Evolutionary conservation across 495 filamentous ascomycete species (phyloP).

Genomic region (Penicillium dipodomyicola): DNA sequence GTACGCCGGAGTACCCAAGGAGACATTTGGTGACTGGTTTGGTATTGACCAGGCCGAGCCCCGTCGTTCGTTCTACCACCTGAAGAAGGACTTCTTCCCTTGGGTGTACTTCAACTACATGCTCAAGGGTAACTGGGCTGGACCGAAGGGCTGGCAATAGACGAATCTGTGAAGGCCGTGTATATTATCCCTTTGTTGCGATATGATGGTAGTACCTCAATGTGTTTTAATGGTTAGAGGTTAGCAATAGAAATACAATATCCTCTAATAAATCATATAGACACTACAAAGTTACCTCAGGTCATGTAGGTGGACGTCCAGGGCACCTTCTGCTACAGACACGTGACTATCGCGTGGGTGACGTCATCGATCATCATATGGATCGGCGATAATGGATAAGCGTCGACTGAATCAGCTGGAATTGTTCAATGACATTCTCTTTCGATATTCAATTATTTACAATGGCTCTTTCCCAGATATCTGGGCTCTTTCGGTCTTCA

Average conservation of each 20-base stretch:
- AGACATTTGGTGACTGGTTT: constrained; percentile 58
- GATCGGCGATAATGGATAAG: not conserved
- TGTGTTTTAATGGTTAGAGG: not conserved
- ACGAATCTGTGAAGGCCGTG: not conserved
- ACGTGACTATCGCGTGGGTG: not conserved
- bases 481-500: not conserved
- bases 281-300: not conserved
- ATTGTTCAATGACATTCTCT: not conserved
- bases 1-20: constrained; percentile 68
- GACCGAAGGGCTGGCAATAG: constrained; percentile 52
- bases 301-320: not conserved
- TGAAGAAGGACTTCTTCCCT: constrained; percentile 73
- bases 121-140: constrained; percentile 63
- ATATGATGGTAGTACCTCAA: not conserved
- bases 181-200: not conserved
- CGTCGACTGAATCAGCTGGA: not conserved
- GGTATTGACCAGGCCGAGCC: constrained; percentile 59
- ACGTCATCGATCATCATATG: constrained; percentile 12
- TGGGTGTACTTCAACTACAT: constrained; percentile 61
- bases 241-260: not conserved
- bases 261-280: not conserved
- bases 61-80: constrained; percentile 55
- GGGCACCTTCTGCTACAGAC: not conserved
- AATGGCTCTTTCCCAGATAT: not conserved
- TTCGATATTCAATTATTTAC: not conserved